phyloP scores from a whole-genome alignment of 169 alveolate species.

The Theileria luwenshuni region DNA sequence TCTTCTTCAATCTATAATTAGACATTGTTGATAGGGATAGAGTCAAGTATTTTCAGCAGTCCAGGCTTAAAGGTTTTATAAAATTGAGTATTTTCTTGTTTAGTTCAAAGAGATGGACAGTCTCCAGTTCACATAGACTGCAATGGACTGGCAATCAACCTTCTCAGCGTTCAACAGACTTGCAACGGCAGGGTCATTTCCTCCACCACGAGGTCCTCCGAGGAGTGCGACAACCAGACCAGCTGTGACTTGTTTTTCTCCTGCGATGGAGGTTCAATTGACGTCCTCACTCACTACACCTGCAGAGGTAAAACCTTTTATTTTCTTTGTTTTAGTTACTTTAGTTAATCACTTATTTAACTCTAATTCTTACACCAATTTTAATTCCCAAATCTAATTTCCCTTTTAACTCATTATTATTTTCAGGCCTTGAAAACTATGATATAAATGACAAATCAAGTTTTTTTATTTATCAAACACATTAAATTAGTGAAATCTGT shows the following conservation, averaged over 20 bases:
- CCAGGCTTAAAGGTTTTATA: not conserved
- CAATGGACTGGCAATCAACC: not conserved
- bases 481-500: slow-evolving; percentile 10
- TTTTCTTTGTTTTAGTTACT: not conserved
- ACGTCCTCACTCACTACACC: slow-evolving; percentile 12
- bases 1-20: slow-evolving; percentile 1
- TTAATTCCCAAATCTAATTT: too few species aligned
- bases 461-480: not conserved
- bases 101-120: not conserved
- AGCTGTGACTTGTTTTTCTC: slow-evolving; percentile 6
- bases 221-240: slow-evolving; percentile 18
- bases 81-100: not conserved
- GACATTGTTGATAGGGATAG: slow-evolving; percentile 6
- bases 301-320: slow-evolving; percentile 40
- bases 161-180: slow-evolving; percentile 16
- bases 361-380: too few species aligned
- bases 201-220: not conserved
- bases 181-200: slow-evolving; percentile 24
- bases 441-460: slow-evolving; percentile 18
- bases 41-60: slow-evolving; percentile 22
- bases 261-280: slow-evolving; percentile 3
- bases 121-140: slow-evolving; percentile 6
- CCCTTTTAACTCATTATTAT: not conserved
- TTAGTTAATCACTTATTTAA: not conserved
- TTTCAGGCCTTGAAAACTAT: slow-evolving; percentile 19